Evolutionary conservation across 495 filamentous ascomycete genomes (phyloP), one percentile per base, ranked within the genome.

Genomic region (Alectoria sarmentosa): DNA sequence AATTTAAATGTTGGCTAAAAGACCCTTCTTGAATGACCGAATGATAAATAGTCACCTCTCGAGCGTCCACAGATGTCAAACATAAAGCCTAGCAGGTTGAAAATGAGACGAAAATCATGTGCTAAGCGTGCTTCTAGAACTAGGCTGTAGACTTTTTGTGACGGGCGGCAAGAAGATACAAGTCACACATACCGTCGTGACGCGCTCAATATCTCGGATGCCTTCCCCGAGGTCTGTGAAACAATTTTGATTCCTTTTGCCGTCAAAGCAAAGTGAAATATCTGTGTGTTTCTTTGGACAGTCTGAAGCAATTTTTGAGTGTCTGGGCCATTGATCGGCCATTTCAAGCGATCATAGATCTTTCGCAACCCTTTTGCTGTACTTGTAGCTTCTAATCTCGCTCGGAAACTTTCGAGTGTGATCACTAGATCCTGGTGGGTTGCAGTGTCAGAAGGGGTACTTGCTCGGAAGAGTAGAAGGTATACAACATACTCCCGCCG

Each of bases 221-320:
- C 49, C 19, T 63, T 56, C 19, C 38, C n/a, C n/a, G 61, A 41
- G 28, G 48, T 34, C 26, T 56, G 48, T 2, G 61, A 49, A 55
- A 62, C 36, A 4, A 44, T 41, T 32, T 34, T 34, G 28, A 23
- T 57, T 56, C 49, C 61, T 28, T 56, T 34, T 21, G 44, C 49
- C 15, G 49, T 57, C 61, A 63, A 57, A 4, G 37, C 61, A 32
- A 63, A 42, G 1, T 63, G 49, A 44, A 63, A 63, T 5, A 57
- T 41, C 10, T 63, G 49, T 14, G 32, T 41, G 37, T 63, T 23
- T 30, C 26, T 57, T 19, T 63, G 61, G 3, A 63, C 13, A 21
- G 49, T 41, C 9, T 42, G 13, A 46, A 63, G 6, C 7, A 56
- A 7, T n/a, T 42, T 19, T 34, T 63, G 61, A 9, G 36, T 63